A percentile compares a stretch with the other conserved stretches of the same genome.
Conservation (phyloP, 305 asterid species). For the Caryopteris hybrid region DNA sequence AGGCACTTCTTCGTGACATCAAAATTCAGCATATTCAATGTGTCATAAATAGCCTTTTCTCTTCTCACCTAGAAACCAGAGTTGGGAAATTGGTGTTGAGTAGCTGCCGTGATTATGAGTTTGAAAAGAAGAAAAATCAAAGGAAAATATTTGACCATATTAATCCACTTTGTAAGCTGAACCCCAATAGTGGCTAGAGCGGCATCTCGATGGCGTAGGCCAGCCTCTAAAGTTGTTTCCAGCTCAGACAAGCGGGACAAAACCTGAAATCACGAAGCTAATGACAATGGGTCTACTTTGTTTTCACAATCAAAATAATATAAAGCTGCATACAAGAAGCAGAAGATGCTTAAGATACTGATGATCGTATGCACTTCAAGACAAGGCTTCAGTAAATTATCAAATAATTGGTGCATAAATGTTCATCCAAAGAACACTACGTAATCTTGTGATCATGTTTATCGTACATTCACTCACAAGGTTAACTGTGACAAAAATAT, state of each 20-base stretch:
- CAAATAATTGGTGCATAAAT: background rate
- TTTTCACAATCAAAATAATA: background rate
- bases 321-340: constrained; percentile 14
- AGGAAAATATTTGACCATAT: constrained; percentile 42
- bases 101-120: background rate
- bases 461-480: background rate
- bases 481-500: constrained; percentile 3
- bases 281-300: constrained; percentile 3
- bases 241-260: constrained; percentile 84
- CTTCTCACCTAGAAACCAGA: constrained; percentile 61
- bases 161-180: constrained; percentile 84
- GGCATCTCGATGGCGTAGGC: constrained; percentile 70
- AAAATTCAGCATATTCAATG: constrained; percentile 84
- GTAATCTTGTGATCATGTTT: background rate
- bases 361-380: background rate
- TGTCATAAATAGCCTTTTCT: constrained; percentile 87
- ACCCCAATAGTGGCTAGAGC: constrained; percentile 74
- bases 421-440: background rate
- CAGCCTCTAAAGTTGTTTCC: constrained; percentile 91
- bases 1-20: constrained; percentile 96
- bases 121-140: background rate
- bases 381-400: background rate
- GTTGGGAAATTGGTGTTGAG: constrained; percentile 4
- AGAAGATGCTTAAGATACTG: background rate
- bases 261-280: constrained; percentile 54